A percentile compares a stretch with the other conserved stretches of the same genome.
Conservation (phyloP, 2,329 filamentous ascomycete genomes). For the Clonostachys rosea region DNA sequence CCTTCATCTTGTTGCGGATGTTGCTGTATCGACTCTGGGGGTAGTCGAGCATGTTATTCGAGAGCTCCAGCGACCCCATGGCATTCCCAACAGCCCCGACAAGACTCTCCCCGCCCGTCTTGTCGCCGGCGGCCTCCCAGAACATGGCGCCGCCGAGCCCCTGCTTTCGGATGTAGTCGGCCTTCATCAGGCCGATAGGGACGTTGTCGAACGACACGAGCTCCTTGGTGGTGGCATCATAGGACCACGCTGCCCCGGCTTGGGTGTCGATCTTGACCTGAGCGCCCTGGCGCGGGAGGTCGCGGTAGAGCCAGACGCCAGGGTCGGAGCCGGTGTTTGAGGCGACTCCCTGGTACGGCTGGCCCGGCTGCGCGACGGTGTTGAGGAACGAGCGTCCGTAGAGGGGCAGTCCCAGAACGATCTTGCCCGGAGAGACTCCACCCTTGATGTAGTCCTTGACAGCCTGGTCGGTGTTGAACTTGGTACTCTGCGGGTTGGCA, state of each 20-base stretch:
- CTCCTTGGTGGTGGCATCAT: slow-evolving; percentile 50
- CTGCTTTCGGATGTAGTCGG: slow-evolving; percentile 50
- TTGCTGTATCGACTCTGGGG: slow-evolving; percentile 56
- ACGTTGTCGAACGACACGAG: slow-evolving; percentile 66
- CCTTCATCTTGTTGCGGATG: slow-evolving; percentile 36
- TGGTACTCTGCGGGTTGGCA: slow-evolving; percentile 59
- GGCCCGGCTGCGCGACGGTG: slow-evolving; percentile 67
- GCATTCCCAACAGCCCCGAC: slow-evolving; percentile 44
- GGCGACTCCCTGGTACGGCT: slow-evolving; percentile 65
- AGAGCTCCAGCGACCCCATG: slow-evolving; percentile 42
- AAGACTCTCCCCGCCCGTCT: slow-evolving; percentile 46
- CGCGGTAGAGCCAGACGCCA: slow-evolving; percentile 71
- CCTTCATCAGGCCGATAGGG: slow-evolving; percentile 51
- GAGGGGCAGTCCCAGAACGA: slow-evolving; percentile 86
- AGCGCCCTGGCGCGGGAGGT: slow-evolving; percentile 58
- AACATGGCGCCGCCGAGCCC: slow-evolving; percentile 74
- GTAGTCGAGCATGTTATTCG: slow-evolving; percentile 47
- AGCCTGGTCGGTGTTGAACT: slow-evolving; percentile 70
- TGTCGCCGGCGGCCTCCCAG: slow-evolving; percentile 77
- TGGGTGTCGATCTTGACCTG: slow-evolving; percentile 52
- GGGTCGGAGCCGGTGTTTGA: slow-evolving; percentile 33
- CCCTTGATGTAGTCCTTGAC: slow-evolving; percentile 64
- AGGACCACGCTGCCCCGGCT: slow-evolving; percentile 66
- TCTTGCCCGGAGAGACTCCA: slow-evolving; percentile 63
- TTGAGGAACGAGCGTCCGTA: slow-evolving; percentile 82